Percentiles rank a stretch among this genome's conserved stretches.
Evolutionary conservation across 257 asterid genomes (phyloP).

Genomic region (Vinca minor): DNA sequence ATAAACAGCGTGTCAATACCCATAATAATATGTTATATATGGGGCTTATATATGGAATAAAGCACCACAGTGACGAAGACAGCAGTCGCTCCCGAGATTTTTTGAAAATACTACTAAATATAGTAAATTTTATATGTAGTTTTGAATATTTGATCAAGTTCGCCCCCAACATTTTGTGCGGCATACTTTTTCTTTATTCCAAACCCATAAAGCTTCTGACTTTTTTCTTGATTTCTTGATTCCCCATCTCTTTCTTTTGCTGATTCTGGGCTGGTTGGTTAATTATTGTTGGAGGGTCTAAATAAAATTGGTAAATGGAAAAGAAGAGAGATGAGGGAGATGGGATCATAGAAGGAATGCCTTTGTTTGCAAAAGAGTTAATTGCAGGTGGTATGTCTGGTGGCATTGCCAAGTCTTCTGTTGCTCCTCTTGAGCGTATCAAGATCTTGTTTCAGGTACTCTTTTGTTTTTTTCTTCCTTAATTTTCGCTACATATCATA

Average conservation of each 20-base stretch:
- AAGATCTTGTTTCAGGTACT: slow-evolving; percentile 89
- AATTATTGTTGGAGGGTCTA: slow-evolving; percentile 1
- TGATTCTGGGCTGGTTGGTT: not conserved
- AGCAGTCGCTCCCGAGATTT: too few relatives aligned
- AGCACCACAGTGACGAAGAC: too few relatives aligned
- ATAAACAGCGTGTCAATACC: not conserved
- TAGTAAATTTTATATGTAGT: too few relatives aligned
- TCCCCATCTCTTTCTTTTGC: not conserved
- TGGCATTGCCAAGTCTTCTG: slow-evolving; percentile 80
- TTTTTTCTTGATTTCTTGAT: too few relatives aligned
- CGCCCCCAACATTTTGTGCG: too few relatives aligned
- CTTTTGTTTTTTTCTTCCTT: not conserved
- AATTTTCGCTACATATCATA: too few relatives aligned
- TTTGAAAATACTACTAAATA: too few relatives aligned
- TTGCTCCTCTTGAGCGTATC: slow-evolving; percentile 94
- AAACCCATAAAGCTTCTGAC: not conserved
- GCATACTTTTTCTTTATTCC: too few relatives aligned
- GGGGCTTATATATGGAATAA: too few relatives aligned
- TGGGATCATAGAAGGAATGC: slow-evolving; percentile 53
- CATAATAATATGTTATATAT: too few relatives aligned
- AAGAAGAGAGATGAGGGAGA: slow-evolving; percentile 39
- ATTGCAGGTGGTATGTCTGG: slow-evolving; percentile 96
- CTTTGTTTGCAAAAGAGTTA: slow-evolving; percentile 68
- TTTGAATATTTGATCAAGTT: too few relatives aligned
- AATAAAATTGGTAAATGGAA: slow-evolving; percentile 30